These are phyloP conservation scores for Penicillium janthinellum DNA, from an alignment of 2,329 filamentous ascomycete genomes.

Conservation along the genomic window DNA sequence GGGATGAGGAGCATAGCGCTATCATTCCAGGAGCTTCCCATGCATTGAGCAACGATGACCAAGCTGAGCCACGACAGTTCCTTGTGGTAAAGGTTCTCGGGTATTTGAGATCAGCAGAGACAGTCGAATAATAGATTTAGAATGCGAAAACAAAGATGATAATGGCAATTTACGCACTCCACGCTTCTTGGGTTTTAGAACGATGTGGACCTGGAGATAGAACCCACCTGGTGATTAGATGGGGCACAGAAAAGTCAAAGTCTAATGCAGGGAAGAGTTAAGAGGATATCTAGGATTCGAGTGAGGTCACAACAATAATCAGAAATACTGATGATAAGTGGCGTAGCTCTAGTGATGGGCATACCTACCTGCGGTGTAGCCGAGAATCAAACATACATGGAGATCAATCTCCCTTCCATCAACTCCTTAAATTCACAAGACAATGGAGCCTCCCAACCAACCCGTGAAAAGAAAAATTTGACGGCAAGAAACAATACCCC, in stretches of 20 bases:
- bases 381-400: too few species aligned
- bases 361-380: too few species aligned
- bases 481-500: not conserved
- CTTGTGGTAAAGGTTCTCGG: slow-evolving; percentile 33
- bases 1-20: slow-evolving; percentile 51
- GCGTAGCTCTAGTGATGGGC: too few species aligned
- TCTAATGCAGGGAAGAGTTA: not conserved
- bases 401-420: too few species aligned
- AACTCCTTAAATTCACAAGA: not conserved
- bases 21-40: slow-evolving; percentile 47
- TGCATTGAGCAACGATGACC: slow-evolving; percentile 40
- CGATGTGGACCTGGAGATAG: not conserved
- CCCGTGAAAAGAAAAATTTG: not conserved
- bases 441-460: not conserved
- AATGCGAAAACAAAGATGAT: not conserved
- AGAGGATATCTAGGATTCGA: too few species aligned
- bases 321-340: too few species aligned
- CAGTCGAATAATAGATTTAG: not conserved
- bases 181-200: not conserved
- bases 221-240: not conserved
- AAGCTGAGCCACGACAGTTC: slow-evolving; percentile 31
- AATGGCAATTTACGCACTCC: not conserved
- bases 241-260: not conserved
- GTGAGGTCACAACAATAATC: too few species aligned
- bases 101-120: slow-evolving; percentile 23